phyloP scores from a whole-genome alignment of 177 flowering plant species.

The Vitis hybrid region DNA sequence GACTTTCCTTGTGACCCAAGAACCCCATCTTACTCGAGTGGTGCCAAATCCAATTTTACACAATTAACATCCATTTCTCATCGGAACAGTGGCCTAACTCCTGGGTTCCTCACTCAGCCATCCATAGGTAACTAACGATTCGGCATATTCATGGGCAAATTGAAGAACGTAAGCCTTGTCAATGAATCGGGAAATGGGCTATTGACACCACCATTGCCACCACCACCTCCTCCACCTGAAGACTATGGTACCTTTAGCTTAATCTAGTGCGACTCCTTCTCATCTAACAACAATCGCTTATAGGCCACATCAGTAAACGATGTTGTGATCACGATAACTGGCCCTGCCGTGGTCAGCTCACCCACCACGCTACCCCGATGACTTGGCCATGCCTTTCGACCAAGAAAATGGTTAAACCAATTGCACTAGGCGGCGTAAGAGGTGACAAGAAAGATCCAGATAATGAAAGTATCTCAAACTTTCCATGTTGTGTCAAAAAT shows the following conservation, averaged over 20 bases:
- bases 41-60: background rate
- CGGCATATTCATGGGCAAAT: conserved; percentile 70
- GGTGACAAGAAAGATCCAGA: too few relatives aligned
- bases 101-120: conserved; percentile 43
- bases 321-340: conserved; percentile 68
- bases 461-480: too few relatives aligned
- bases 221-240: conserved; percentile 30
- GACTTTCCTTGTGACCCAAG: background rate
- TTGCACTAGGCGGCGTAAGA: too few relatives aligned
- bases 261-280: conserved; percentile 39
- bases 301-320: conserved; percentile 80
- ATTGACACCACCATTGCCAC: conserved; percentile 21
- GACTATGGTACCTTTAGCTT: conserved; percentile 24
- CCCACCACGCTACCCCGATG: too few relatives aligned
- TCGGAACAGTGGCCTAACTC: background rate
- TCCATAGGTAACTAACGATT: conserved; percentile 64
- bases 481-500: too few relatives aligned
- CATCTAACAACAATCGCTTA: conserved; percentile 68
- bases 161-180: conserved; percentile 66
- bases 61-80: background rate
- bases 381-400: too few relatives aligned
- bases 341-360: background rate
- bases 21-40: background rate
- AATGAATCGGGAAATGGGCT: conserved; percentile 59
- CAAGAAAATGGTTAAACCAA: too few relatives aligned